Evolutionary conservation across 148 eudicot genomes (phyloP).

Genomic region (Bassia scoparia): DNA sequence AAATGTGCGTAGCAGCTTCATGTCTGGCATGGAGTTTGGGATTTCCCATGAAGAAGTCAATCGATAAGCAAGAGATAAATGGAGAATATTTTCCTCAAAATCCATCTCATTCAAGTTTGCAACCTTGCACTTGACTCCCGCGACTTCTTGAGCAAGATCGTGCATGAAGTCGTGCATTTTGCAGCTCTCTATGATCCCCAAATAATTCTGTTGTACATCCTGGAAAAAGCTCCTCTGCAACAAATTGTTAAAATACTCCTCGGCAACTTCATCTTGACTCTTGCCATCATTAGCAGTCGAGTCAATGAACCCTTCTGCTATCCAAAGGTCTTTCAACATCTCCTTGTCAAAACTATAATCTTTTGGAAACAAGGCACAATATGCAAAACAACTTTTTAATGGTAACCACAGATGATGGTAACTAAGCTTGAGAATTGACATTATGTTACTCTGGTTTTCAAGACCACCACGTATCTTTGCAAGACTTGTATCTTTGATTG

Average conservation of each 20-base stretch:
- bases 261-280: conserved; percentile 1
- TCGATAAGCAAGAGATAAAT: not conserved
- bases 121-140: not conserved
- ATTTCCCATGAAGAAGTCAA: not conserved
- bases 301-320: conserved; percentile 22
- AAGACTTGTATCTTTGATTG: not conserved
- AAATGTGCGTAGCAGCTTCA: conserved; percentile 19
- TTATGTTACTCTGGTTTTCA: not conserved
- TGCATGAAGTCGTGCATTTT: conserved; percentile 32
- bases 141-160: conserved; percentile 24
- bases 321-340: conserved; percentile 20
- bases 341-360: conserved; percentile 2
- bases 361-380: conserved; percentile 32
- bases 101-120: not conserved
- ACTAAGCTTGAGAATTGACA: conserved; percentile 9
- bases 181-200: not conserved
- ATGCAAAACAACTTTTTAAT: conserved; percentile 30
- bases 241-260: conserved; percentile 4
- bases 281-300: not conserved
- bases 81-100: not conserved
- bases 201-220: not conserved
- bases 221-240: conserved; percentile 19
- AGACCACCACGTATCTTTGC: not conserved
- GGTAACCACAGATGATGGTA: conserved; percentile 11
- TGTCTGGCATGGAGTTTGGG: not conserved